Evolutionary conservation across 1,284 basidiomycete genomes (phyloP).

Genomic region (Ceratobasidium sp.): DNA sequence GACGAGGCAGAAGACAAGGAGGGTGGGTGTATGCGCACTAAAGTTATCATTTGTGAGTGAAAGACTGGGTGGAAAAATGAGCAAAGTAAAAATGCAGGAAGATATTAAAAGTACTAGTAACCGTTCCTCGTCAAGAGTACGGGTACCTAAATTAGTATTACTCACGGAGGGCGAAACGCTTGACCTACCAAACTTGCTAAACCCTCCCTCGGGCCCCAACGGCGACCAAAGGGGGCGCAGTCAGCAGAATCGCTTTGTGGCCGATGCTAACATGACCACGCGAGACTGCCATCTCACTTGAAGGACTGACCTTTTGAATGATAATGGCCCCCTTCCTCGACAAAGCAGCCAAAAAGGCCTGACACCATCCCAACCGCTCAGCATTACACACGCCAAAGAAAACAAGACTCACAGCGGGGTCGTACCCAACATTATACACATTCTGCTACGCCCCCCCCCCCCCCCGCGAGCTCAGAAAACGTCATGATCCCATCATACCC

Average conservation of each 20-base stretch:
- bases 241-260: not conserved
- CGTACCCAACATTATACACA: conserved; percentile 14
- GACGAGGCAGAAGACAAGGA: not conserved
- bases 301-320: conserved; percentile 1
- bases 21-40: conserved; percentile 12
- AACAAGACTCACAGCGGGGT: not conserved
- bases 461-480: not conserved
- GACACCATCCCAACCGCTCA: not conserved
- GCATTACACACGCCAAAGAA: not conserved
- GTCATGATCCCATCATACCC: not conserved
- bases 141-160: not conserved
- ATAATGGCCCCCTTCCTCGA: not conserved
- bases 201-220: not conserved
- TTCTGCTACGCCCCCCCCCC: conserved; percentile 2
- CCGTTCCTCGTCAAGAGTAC: conserved; percentile 2
- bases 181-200: conserved; percentile 2
- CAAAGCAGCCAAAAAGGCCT: conserved; percentile 1
- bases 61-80: not conserved
- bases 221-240: not conserved
- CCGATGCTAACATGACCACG: not conserved
- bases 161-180: not conserved
- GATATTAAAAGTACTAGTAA: not conserved
- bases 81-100: not conserved
- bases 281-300: too few species aligned
- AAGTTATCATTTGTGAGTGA: conserved; percentile 11